Evolutionary conservation across 345 rosid species (phyloP), one percentile per base, ranked within the genome.

Genomic region (Chamaenerion angustifolium): DNA sequence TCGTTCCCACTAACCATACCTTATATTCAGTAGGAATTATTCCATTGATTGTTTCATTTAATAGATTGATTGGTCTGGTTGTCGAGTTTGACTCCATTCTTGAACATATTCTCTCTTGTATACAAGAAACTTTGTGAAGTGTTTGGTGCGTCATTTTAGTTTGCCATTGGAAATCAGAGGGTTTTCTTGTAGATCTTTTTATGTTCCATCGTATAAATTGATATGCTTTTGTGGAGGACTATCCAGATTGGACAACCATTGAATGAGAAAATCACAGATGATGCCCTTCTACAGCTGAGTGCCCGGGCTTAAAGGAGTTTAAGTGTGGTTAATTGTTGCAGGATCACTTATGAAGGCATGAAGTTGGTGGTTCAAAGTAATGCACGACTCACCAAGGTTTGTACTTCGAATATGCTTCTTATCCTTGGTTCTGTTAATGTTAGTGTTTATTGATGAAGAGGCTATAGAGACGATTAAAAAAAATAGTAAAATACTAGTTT

Each of bases 191-290:
- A 48, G 21, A 46, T 37, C 46, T 55, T 55, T 10, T 56, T 88
- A 49, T 77, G 50, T 42, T 55, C 60, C 11, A 61, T 60, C 0
- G 80, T 88, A 49, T 71, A 58, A 41, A 81, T 50, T 65, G 99
- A 93, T 46, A 56, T 86, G 21, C 65, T 81, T 3, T 56, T 84
- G 49, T 93, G 96, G 96, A 82, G 70, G 53, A 82, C 57, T 63
- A 64, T 88, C 54, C 90, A 88, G 70, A 71, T 93, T 23, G 77
- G 62, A 47, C 88, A 72, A 43, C 96, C 99, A 0, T 61, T 82
- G 73, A 92, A 65, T 54, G 96, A 92, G 66, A 87, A 79, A 76
- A 72, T 92, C 16, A 92, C 94, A 0, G 96, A 92, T 55, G 95
- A 88, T 60, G 59, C 66, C 69, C 81, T 90, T 53, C 52, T 86